Percentiles rank a stretch among this genome's conserved stretches.
phyloP scores from a whole-genome alignment of 148 eudicot species.

The Simmondsia chinensis region DNA sequence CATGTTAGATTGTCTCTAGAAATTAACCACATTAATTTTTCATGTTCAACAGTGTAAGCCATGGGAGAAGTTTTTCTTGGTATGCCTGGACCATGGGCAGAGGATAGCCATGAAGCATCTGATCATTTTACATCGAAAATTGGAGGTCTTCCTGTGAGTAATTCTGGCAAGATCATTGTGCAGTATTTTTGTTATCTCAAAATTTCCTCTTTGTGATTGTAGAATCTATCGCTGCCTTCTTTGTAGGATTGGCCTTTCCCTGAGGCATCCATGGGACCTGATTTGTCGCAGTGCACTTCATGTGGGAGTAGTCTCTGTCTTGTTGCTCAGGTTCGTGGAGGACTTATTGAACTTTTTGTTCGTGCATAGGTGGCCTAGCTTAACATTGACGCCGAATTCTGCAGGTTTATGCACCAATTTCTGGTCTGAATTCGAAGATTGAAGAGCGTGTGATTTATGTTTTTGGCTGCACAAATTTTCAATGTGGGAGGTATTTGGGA shows the following conservation, averaged over 20 bases:
- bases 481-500: constrained; percentile 50
- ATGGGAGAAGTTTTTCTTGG: constrained; percentile 62
- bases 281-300: constrained; percentile 37
- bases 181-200: no score
- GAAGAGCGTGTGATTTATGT: constrained; percentile 73
- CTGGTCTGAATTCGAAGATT: constrained; percentile 26
- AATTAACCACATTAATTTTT: not conserved
- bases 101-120: constrained; percentile 46
- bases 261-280: constrained; percentile 16
- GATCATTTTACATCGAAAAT: constrained; percentile 82
- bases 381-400: not conserved
- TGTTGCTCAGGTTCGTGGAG: constrained; percentile 56
- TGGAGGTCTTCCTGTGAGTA: constrained; percentile 83
- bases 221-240: constrained; percentile 2
- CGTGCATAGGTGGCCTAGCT: not conserved
- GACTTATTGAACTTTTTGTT: not conserved
- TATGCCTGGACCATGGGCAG: constrained; percentile 93
- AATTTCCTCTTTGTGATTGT: no score
- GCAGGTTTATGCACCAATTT: constrained; percentile 82
- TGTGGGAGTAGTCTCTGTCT: constrained; percentile 52
- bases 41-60: constrained; percentile 5
- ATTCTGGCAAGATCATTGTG: not conserved
- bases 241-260: constrained; percentile 78
- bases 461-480: constrained; percentile 45
- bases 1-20: not conserved